phyloP scores from a whole-genome alignment of 768 basidiomycete species.

The Amanita molliuscula region DNA sequence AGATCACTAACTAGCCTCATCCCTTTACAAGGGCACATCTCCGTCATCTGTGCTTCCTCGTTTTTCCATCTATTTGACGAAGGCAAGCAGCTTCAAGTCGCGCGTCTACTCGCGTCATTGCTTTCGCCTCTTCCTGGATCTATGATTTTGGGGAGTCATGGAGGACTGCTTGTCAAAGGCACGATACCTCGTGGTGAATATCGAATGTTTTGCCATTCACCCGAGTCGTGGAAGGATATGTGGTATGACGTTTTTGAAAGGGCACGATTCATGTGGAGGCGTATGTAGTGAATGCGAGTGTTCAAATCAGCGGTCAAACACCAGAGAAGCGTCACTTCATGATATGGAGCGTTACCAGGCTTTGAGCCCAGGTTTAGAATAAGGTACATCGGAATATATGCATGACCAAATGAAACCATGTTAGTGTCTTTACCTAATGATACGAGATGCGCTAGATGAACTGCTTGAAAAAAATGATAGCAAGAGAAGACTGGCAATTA shows the following conservation, averaged over 20 bases:
- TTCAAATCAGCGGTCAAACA: slow-evolving; percentile 17
- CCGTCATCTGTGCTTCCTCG: slow-evolving; percentile 30
- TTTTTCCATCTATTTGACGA: slow-evolving; percentile 30
- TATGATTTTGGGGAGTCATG: slow-evolving; percentile 27
- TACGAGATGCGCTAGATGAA: no score
- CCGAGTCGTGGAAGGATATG: slow-evolving; percentile 22
- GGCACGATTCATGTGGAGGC: slow-evolving; percentile 18
- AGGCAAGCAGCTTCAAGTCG: slow-evolving; percentile 19
- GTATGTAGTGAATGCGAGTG: slow-evolving; percentile 15
- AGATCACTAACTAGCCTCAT: slow-evolving; percentile 15
- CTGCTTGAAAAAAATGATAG: no score
- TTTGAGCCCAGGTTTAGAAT: not conserved
- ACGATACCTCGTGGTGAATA: slow-evolving; percentile 1
- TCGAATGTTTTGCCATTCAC: slow-evolving; percentile 27
- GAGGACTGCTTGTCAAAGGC: slow-evolving; percentile 22
- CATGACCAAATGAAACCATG: no score
- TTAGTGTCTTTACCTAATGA: no score
- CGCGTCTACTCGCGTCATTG: slow-evolving; percentile 18
- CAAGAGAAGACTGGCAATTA: no score
- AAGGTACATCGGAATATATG: not conserved
- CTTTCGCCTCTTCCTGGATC: slow-evolving; percentile 24
- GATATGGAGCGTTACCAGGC: slow-evolving; percentile 12
- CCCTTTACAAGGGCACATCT: slow-evolving; percentile 28
- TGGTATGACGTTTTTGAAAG: slow-evolving; percentile 26
- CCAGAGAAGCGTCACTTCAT: not conserved